phyloP scores from a whole-genome alignment of 139 green algal genomes.

The Limnomonas spitsbergensis region DNA sequence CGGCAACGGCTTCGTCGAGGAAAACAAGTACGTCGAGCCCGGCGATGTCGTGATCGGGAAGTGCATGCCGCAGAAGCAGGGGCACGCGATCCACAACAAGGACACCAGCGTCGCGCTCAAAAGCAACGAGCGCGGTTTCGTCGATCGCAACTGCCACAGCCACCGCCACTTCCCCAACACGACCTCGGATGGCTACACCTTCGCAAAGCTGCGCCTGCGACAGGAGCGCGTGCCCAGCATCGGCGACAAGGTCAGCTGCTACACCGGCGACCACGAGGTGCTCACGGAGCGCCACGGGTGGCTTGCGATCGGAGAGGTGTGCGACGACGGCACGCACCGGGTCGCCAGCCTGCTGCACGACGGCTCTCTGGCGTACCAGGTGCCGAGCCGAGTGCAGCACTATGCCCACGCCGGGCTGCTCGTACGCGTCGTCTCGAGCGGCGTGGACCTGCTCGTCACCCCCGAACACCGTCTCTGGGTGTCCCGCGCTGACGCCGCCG shows the following conservation, averaged over 20 bases:
- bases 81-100: slow-evolving; percentile 2
- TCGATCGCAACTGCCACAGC: slow-evolving; percentile 9
- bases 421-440: not conserved
- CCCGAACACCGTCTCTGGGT: slow-evolving; percentile 15
- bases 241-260: slow-evolving; percentile 54
- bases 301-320: slow-evolving; percentile 3
- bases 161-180: slow-evolving; percentile 18
- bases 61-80: slow-evolving; percentile 26
- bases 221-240: slow-evolving; percentile 53
- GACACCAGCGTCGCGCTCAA: slow-evolving; percentile 16
- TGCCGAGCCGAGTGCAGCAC: not conserved
- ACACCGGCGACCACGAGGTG: slow-evolving; percentile 17
- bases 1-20: slow-evolving; percentile 45
- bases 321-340: not conserved
- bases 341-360: slow-evolving; percentile 6
- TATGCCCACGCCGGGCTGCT: not conserved
- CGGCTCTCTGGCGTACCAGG: not conserved
- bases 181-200: slow-evolving; percentile 22
- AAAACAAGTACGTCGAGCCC: slow-evolving; percentile 17
- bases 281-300: slow-evolving; percentile 2
- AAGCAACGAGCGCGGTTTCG: slow-evolving; percentile 8
- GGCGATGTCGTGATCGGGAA: slow-evolving; percentile 39
- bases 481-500: not conserved
- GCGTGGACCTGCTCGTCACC: slow-evolving; percentile 11
- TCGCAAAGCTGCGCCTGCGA: slow-evolving; percentile 56